Conservation (phyloP, 176 grass and related monocot species). For the Carex scoparia region DNA sequence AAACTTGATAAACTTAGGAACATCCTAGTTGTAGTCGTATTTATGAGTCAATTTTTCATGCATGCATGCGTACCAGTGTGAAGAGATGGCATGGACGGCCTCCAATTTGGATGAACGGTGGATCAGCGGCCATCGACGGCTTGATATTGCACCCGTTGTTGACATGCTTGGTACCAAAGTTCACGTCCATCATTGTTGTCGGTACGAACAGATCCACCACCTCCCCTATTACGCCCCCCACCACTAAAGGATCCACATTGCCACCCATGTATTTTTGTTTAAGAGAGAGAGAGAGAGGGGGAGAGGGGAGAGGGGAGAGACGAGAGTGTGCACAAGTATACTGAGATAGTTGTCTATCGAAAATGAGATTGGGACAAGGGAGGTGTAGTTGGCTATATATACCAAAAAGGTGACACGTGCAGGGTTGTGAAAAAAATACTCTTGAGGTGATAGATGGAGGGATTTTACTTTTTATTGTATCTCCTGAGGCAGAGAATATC, state of each 20-base stretch:
- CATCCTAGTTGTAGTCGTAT: too few species aligned
- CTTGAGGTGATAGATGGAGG: background rate
- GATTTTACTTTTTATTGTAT: too few species aligned
- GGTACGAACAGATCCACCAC: constrained; percentile 85
- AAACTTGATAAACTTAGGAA: too few species aligned
- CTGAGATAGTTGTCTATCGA: background rate
- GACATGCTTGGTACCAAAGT: constrained; percentile 58
- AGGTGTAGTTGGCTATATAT: constrained; percentile 3
- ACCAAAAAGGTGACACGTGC: background rate
- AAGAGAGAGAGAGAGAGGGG: background rate
- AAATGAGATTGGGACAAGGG: background rate
- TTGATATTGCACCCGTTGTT: constrained; percentile 77
- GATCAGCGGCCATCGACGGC: constrained; percentile 44
- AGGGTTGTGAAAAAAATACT: background rate
- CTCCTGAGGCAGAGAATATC: too few species aligned
- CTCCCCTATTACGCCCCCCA: constrained; percentile 78
- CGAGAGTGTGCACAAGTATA: background rate
- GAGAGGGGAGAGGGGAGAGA: background rate
- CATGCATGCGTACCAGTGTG: constrained; percentile 38
- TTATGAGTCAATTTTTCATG: background rate
- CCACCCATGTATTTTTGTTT: constrained; percentile 33
- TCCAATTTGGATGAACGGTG: constrained; percentile 48
- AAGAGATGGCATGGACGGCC: constrained; percentile 56
- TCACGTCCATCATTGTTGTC: constrained; percentile 48
- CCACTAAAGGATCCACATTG: constrained; percentile 73